phyloP scores from a whole-genome alignment of 208 protist genomes.

The Phytomonas francai region DNA sequence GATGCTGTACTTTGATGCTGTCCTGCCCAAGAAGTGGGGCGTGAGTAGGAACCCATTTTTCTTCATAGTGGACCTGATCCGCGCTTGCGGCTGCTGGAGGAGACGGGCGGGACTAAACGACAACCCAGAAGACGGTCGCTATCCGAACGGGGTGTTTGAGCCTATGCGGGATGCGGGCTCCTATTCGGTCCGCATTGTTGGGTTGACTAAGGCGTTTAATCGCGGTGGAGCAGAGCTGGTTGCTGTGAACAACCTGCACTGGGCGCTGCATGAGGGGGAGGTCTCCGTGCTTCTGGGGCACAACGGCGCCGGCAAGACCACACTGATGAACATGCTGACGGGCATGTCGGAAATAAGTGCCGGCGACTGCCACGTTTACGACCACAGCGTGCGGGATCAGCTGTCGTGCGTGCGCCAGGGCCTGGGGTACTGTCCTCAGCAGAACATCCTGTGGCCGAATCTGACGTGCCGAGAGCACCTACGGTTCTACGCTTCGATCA shows the following conservation, averaged over 20 bases:
- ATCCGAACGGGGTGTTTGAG: constrained; percentile 19
- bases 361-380: constrained; percentile 68
- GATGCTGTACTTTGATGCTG: constrained; percentile 66
- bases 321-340: constrained; percentile 67
- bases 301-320: constrained; percentile 86
- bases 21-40: constrained; percentile 65
- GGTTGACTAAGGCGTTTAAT: constrained; percentile 26
- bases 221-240: constrained; percentile 34
- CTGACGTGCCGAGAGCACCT: constrained; percentile 90
- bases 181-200: constrained; percentile 21
- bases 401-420: constrained; percentile 42
- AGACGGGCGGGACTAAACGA: constrained; percentile 8
- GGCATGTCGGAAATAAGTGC: constrained; percentile 46
- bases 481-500: constrained; percentile 85
- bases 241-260: constrained; percentile 77
- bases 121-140: constrained; percentile 23
- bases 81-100: constrained; percentile 17
- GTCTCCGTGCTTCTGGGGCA: constrained; percentile 74
- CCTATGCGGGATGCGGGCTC: constrained; percentile 15
- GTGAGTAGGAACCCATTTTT: constrained; percentile 47
- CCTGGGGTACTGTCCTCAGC: constrained; percentile 62
- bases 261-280: constrained; percentile 47
- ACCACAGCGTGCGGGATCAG: constrained; percentile 41
- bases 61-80: constrained; percentile 40
- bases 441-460: constrained; percentile 45